These are phyloP conservation scores for Saccharum spontaneum DNA, from an alignment of 176 grass and related monocot species.

Conservation along the genomic window DNA sequence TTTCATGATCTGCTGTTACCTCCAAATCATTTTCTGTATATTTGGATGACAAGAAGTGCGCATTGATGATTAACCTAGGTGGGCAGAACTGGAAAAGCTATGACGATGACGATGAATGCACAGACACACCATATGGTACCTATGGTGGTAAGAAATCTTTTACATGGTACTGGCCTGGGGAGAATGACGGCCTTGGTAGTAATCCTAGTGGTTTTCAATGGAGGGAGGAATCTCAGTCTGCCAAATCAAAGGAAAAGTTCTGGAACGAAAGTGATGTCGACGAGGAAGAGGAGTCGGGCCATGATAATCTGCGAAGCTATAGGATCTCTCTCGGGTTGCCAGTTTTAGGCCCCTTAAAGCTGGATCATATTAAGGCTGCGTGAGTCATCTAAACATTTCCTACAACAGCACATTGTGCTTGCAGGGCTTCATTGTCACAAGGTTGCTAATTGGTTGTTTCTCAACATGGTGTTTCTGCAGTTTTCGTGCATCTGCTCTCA, in stretches of 20 bases:
- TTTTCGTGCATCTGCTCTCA: conserved; percentile 74
- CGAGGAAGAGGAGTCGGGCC: conserved; percentile 47
- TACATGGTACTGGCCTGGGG: conserved; percentile 63
- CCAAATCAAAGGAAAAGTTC: conserved; percentile 52
- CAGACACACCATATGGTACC: conserved; percentile 24
- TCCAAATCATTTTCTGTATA: not conserved
- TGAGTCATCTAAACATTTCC: conserved; percentile 48
- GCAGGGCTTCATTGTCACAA: not conserved
- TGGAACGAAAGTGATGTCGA: conserved; percentile 86
- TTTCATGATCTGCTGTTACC: not conserved
- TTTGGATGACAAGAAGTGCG: conserved; percentile 15
- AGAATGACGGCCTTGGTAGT: conserved; percentile 34
- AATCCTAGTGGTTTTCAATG: conserved; percentile 55
- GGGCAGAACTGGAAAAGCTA: conserved; percentile 42
- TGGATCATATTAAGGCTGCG: conserved; percentile 80
- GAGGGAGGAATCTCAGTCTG: conserved; percentile 53
- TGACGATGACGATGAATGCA: conserved; percentile 45
- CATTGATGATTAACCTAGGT: conserved; percentile 32
- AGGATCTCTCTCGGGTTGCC: conserved; percentile 79
- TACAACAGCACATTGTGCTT: not conserved
- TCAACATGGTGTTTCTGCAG: conserved; percentile 38
- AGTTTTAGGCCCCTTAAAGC: conserved; percentile 50
- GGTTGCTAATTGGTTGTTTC: conserved; percentile 10
- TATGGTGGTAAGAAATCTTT: conserved; percentile 57
- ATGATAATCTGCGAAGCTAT: conserved; percentile 40